A percentile compares a stretch with the other conserved stretches of the same genome.
These are phyloP conservation scores for Auriscalpium microsporum DNA, from an alignment of 768 basidiomycete genomes.

Conservation along the genomic window DNA sequence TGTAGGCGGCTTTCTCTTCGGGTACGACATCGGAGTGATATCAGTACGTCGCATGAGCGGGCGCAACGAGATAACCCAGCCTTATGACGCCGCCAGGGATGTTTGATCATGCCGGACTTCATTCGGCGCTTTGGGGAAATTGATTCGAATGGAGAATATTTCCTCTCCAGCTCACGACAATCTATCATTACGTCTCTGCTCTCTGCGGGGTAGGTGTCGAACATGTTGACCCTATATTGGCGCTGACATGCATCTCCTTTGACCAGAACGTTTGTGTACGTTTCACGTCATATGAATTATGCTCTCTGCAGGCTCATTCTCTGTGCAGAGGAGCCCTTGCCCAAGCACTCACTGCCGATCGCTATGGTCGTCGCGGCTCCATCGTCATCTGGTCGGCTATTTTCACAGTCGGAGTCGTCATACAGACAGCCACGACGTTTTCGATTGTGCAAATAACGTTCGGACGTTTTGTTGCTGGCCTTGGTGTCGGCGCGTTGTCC, in stretches of 20 bases:
- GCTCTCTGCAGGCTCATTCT: neutral
- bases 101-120: slow-evolving; percentile 75
- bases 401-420: slow-evolving; percentile 59
- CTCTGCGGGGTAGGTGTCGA: slow-evolving; percentile 52
- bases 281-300: neutral
- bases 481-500: slow-evolving; percentile 70
- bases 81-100: slow-evolving; percentile 39
- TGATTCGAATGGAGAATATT: slow-evolving; percentile 35
- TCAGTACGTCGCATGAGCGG: slow-evolving; percentile 35
- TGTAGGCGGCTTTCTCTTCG: slow-evolving; percentile 53
- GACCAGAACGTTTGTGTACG: slow-evolving; percentile 16
- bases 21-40: slow-evolving; percentile 73
- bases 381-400: slow-evolving; percentile 70
- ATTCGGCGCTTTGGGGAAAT: slow-evolving; percentile 56
- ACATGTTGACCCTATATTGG: neutral
- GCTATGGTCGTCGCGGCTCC: slow-evolving; percentile 62
- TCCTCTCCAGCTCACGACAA: slow-evolving; percentile 55
- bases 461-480: slow-evolving; percentile 67
- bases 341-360: slow-evolving; percentile 69
- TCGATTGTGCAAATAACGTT: slow-evolving; percentile 60
- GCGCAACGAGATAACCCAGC: neutral
- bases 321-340: slow-evolving; percentile 40
- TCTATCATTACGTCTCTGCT: slow-evolving; percentile 74
- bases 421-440: slow-evolving; percentile 58
- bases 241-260: neutral